These are phyloP conservation scores for Immersiella caudata DNA, from an alignment of 495 filamentous ascomycete genomes.

Conservation along the genomic window DNA sequence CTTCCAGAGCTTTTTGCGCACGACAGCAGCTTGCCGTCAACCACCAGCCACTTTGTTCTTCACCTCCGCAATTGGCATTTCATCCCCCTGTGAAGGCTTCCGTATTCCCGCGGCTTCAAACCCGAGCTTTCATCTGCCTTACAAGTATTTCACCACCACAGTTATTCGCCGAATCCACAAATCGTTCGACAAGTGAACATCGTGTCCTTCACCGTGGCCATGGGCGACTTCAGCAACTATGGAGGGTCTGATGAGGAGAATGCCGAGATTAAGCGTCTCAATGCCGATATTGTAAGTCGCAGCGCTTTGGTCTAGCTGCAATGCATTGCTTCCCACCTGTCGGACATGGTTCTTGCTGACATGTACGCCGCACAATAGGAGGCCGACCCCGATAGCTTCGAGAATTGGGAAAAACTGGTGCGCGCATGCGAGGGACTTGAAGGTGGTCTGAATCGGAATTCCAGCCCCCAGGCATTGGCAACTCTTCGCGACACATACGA, in stretches of 20 bases:
- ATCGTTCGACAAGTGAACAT: not conserved
- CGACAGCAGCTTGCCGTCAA: not conserved
- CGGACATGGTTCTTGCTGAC: slow-evolving; percentile 12
- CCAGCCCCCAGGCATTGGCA: slow-evolving; percentile 89
- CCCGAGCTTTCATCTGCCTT: not conserved
- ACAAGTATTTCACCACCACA: not conserved
- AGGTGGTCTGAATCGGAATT: slow-evolving; percentile 93
- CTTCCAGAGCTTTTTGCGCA: slow-evolving; percentile 7
- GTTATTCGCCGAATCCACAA: not conserved
- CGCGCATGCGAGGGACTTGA: slow-evolving; percentile 81
- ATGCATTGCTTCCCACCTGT: not conserved
- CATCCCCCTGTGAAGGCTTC: not conserved
- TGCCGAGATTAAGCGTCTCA: slow-evolving; percentile 77
- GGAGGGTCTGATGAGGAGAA: slow-evolving; percentile 84
- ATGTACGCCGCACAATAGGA: slow-evolving; percentile 41
- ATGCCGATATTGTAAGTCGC: slow-evolving; percentile 73
- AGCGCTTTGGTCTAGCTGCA: not conserved
- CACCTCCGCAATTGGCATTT: not conserved
- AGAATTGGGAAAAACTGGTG: slow-evolving; percentile 93
- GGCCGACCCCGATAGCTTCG: slow-evolving; percentile 87
- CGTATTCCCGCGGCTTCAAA: not conserved
- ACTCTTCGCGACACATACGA: slow-evolving; percentile 85
- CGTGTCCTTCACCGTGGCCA: slow-evolving; percentile 22
- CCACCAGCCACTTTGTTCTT: slow-evolving; percentile 5
- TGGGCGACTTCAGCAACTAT: slow-evolving; percentile 60